Percentiles rank a stretch among this genome's conserved stretches.
phyloP scores from a whole-genome alignment of 2,329 filamentous ascomycete genomes.

The Neopestalotiopsis clavispora region DNA sequence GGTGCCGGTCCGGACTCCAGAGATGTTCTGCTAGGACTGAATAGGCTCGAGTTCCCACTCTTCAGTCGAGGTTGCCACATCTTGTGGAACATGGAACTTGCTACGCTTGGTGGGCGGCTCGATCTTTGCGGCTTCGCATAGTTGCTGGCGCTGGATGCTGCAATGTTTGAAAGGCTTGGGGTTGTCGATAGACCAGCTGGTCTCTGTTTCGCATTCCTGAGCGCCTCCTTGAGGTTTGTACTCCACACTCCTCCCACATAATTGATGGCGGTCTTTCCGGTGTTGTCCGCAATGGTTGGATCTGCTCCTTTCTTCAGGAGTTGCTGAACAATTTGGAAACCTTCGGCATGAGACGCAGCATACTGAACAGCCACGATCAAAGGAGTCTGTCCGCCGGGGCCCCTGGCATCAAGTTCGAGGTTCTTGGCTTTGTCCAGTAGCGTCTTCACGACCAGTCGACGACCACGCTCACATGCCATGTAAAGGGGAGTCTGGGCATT shows the following conservation, averaged over 20 bases:
- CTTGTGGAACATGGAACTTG: background rate
- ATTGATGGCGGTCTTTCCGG: constrained; percentile 6
- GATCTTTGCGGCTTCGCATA: background rate
- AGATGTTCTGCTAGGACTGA: constrained; percentile 6
- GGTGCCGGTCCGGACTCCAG: background rate
- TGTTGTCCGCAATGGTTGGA: constrained; percentile 12
- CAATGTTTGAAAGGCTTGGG: background rate
- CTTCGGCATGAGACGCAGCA: constrained; percentile 4
- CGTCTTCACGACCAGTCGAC: background rate
- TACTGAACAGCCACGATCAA: constrained; percentile 8
- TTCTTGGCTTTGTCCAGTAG: constrained; percentile 4
- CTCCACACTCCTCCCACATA: constrained; percentile 11
- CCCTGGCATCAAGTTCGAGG: constrained; percentile 5
- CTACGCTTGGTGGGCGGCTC: background rate
- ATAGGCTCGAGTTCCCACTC: background rate
- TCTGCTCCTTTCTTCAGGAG: constrained; percentile 9
- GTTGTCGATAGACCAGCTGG: background rate
- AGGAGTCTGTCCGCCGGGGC: constrained; percentile 7
- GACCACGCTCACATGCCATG: constrained; percentile 9
- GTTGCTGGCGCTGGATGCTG: background rate
- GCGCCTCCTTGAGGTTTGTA: background rate
- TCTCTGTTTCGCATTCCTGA: background rate
- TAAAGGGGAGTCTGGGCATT: constrained; percentile 8
- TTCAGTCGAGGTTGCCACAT: background rate
- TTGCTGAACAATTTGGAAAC: background rate